Evolutionary conservation across 176 grass and related monocot genomes (phyloP), one percentile per base, ranked within the genome.

Genomic region (Otatea glauca): DNA sequence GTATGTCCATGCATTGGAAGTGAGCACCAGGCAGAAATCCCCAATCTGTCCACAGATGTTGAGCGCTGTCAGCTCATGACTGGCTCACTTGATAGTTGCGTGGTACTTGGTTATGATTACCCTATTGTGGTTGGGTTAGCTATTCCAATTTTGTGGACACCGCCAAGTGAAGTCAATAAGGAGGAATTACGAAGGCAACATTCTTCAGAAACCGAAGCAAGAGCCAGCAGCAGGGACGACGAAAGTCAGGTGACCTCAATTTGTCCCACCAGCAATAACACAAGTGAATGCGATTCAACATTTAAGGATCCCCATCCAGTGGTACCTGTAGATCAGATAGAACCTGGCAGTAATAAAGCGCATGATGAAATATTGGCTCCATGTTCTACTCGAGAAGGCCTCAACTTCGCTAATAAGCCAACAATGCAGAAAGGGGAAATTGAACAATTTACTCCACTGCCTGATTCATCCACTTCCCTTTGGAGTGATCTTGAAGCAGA

Each of bases 21-120:
- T 76, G 86, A 85, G 43, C 88, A 95, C 83, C 96, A 98, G 82
- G 93, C 88, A 65, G 91, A 89, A 87, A 86, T 98, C 70, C 93
- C 93, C 20, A 68, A 78, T 54, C 84, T 88, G 61, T 77, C n/a
- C 56, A 75, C 76, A 77, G 88, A 94, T 47, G 69, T 60, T 66
- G 74, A 89, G 70, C 60, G 32, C 15, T 4, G 13, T 67, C 71
- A 74, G 29, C 78, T 87, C 65, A 60, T 72, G 78, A 70, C 34
- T 13, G 66, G 49, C 71, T 44, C 79, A 80, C 42, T 17, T 76
- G 70, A 70, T 49, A 65, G 44, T 76, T 51, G n/a, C 39, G 74
- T 37, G 15, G 39, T 67, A 41, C 45, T 68, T 74, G 73, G 59
- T 79, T 82, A 84, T 64, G 83, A 90, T 64, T 74, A 81, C 71